phyloP scores from a whole-genome alignment of 352 stramenopile species.

The Pythium aquatile region DNA sequence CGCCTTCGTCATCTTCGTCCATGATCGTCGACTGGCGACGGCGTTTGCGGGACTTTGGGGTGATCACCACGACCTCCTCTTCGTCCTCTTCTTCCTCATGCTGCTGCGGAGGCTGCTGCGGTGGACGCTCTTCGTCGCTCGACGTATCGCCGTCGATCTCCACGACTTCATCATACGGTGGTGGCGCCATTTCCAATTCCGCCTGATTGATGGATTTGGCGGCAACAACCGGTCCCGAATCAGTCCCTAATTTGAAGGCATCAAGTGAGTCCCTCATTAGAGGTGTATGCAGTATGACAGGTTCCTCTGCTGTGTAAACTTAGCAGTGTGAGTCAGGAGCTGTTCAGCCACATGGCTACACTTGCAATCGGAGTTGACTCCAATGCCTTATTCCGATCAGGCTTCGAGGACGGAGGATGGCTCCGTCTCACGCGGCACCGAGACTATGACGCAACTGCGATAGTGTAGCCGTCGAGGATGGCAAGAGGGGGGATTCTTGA shows the following conservation, averaged over 20 bases:
- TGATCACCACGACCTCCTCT: constrained; percentile 54
- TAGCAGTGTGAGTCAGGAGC: no score
- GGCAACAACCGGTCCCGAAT: not conserved
- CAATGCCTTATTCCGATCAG: not conserved
- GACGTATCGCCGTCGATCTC: constrained; percentile 63
- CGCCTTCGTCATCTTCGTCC: constrained; percentile 55
- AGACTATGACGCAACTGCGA: no score
- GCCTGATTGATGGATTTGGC: not conserved
- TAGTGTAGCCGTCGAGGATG: no score
- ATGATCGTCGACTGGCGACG: constrained; percentile 52
- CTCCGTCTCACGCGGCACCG: not conserved
- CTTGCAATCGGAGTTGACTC: not conserved
- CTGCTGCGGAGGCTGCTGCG: constrained; percentile 15
- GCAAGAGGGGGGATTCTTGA: no score
- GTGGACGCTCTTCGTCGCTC: constrained; percentile 22
- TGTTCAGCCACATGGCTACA: not conserved
- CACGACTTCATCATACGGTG: constrained; percentile 55
- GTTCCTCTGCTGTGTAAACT: no score
- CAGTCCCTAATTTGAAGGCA: no score
- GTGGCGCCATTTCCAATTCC: constrained; percentile 17
- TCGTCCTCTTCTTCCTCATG: constrained; percentile 37
- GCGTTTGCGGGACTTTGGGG: constrained; percentile 61
- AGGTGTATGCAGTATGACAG: no score
- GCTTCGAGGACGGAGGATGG: not conserved
- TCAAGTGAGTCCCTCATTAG: no score